Evolutionary conservation across 2,329 filamentous ascomycete species (phyloP), one percentile per base, ranked within the genome.

Genomic region (Arthrobotrys entomopaga): DNA sequence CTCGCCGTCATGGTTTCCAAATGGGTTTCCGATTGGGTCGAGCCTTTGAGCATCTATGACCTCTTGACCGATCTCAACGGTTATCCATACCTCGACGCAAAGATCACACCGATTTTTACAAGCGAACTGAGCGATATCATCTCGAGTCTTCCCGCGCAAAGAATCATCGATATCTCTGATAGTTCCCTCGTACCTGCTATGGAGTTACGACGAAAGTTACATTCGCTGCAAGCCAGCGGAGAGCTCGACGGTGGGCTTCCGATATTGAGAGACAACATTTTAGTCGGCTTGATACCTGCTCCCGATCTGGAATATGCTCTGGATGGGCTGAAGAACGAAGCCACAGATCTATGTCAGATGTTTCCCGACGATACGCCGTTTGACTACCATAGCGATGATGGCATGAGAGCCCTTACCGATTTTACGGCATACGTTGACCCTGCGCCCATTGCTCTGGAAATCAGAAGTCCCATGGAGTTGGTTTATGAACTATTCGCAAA

Each of bases 401-500:
- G 84, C 24, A 80, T 82, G 1, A 80, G 81, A 15, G 88, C 92
- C 75, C 90, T 90, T 1, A 93, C 90, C 0, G 92, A 98, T 79
- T 96, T 98, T 76, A 96, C 93, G 0, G 88, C 87, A 1, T 97
- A 90, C 79, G 96, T 99, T 81, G 95, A 99, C 80, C 92, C 92
- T 15, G 89, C 94, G 1, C 95, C 95, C 0, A 87, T 99, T 13
- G 87, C 93, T 11, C 84, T 99, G 22, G 95, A 99, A 79, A 91
- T 96, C 29, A 88, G 89, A 77, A 95, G 91, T 0, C 92, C 95
- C 0, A 93, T 98, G 87, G 93, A 98, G 80, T 83, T 99, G 43
- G 95, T 97, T 2, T 97, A 97, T 79, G 95, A 99, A 80, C 94
- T 93, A 79, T 99, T 98, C 81, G 91, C 92, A 58, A 99, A 99